These are phyloP conservation scores for Trametes gibbosa DNA, from an alignment of 768 basidiomycete genomes.

Conservation along the genomic window DNA sequence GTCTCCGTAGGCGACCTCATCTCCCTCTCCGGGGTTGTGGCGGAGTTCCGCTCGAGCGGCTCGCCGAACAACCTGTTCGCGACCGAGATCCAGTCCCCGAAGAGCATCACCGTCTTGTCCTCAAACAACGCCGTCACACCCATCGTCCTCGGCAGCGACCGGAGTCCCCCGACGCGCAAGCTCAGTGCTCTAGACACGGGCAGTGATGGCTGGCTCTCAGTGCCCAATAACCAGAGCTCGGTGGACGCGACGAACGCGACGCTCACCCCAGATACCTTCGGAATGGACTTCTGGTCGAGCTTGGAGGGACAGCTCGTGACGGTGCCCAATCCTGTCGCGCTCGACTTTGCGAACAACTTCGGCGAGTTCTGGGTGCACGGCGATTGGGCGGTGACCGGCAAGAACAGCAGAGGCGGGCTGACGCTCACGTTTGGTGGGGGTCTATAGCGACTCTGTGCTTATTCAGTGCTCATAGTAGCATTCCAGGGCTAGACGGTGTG, in stretches of 20 bases:
- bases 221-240: constrained; percentile 51
- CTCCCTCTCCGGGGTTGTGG: constrained; percentile 43
- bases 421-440: constrained; percentile 47
- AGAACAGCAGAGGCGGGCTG: constrained; percentile 55
- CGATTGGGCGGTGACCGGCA: constrained; percentile 51
- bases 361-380: constrained; percentile 60
- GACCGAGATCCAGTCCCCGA: constrained; percentile 50
- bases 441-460: background rate
- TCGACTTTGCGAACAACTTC: constrained; percentile 49
- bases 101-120: constrained; percentile 46
- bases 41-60: constrained; percentile 46
- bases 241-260: constrained; percentile 44
- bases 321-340: constrained; percentile 44
- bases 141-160: constrained; percentile 43
- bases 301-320: constrained; percentile 57
- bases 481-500: constrained; percentile 44
- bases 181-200: constrained; percentile 52
- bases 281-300: constrained; percentile 65
- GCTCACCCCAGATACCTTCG: constrained; percentile 47
- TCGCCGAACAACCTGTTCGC: constrained; percentile 43
- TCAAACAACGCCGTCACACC: constrained; percentile 47
- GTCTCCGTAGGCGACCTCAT: constrained; percentile 47
- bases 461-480: too few species aligned
- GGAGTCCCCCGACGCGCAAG: constrained; percentile 49
- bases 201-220: constrained; percentile 50